These are phyloP conservation scores for Rhodamnia argentea DNA, from an alignment of 345 rosid genomes.

Conservation along the genomic window DNA sequence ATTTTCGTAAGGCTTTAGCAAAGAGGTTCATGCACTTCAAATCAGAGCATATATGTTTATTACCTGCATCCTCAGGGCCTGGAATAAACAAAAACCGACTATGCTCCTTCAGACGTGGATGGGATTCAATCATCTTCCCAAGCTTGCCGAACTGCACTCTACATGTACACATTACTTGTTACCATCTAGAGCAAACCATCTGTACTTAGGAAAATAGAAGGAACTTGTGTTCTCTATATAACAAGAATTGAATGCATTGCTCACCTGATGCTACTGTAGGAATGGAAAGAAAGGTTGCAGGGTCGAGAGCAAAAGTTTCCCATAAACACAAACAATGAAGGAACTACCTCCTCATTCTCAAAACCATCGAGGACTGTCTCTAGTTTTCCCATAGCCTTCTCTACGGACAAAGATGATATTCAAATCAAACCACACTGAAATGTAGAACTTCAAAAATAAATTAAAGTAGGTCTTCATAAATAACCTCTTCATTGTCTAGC, in stretches of 20 bases:
- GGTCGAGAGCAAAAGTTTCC: conserved; percentile 82
- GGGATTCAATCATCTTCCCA: conserved; percentile 66
- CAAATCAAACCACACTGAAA: conserved; percentile 22
- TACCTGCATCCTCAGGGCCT: conserved; percentile 93
- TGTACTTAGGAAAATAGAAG: background rate
- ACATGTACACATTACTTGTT: background rate
- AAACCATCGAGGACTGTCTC: conserved; percentile 67
- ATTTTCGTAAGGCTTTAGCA: background rate
- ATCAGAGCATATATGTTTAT: background rate
- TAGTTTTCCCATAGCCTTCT: conserved; percentile 75
- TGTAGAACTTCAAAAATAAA: background rate
- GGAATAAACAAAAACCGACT: conserved; percentile 88
- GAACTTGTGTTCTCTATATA: background rate
- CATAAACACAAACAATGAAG: conserved; percentile 94
- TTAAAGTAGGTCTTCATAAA: background rate
- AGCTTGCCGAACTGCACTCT: conserved; percentile 76
- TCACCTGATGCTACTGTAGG: conserved; percentile 75
- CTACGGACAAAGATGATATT: conserved; percentile 27
- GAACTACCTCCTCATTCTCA: conserved; percentile 70
- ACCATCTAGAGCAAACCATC: background rate
- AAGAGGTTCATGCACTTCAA: background rate
- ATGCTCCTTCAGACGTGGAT: conserved; percentile 63
- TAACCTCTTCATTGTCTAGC: conserved; percentile 85
- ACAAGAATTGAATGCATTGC: background rate
- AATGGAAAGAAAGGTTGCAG: conserved; percentile 69